Conservation (phyloP, 1,284 basidiomycete genomes). For the Fistulinella staudtii region DNA sequence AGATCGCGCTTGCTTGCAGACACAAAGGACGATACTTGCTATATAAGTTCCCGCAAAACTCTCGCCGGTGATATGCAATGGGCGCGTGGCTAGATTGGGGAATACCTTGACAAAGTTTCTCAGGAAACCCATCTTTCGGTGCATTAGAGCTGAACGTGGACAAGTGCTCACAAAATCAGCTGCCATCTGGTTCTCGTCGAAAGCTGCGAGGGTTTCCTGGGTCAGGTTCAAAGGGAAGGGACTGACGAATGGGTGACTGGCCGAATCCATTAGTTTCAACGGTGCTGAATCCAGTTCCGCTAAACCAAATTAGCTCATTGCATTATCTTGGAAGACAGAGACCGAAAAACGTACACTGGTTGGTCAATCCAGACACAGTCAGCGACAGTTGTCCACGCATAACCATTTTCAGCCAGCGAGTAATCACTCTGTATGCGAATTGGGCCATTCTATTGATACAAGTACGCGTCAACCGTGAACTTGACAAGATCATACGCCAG, state of each 20-base stretch:
- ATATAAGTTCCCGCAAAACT: constrained; percentile 66
- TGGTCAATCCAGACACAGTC: constrained; percentile 72
- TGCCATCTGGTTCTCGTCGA: constrained; percentile 63
- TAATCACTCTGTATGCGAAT: constrained; percentile 51
- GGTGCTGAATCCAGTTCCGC: constrained; percentile 64
- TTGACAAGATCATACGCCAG: constrained; percentile 16
- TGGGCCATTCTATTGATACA: constrained; percentile 56
- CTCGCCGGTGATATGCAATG: constrained; percentile 62
- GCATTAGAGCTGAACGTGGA: neutral
- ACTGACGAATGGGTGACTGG: constrained; percentile 25
- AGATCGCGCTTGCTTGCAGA: neutral
- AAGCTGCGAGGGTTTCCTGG: constrained; percentile 41
- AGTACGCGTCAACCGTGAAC: neutral
- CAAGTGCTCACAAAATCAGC: constrained; percentile 56
- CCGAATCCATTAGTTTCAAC: constrained; percentile 55
- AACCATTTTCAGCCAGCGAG: constrained; percentile 45
- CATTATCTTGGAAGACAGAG: neutral
- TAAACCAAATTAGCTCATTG: constrained; percentile 23
- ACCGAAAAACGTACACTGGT: constrained; percentile 46
- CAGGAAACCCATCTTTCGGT: constrained; percentile 56
- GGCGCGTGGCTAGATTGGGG: constrained; percentile 55
- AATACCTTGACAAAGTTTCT: constrained; percentile 64
- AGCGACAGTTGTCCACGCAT: constrained; percentile 57
- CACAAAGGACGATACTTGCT: constrained; percentile 33
- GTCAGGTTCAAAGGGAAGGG: neutral